Evolutionary conservation across 2,329 filamentous ascomycete genomes (phyloP), one percentile per base, ranked within the genome.

Genomic region (Thelonectria discophora): DNA sequence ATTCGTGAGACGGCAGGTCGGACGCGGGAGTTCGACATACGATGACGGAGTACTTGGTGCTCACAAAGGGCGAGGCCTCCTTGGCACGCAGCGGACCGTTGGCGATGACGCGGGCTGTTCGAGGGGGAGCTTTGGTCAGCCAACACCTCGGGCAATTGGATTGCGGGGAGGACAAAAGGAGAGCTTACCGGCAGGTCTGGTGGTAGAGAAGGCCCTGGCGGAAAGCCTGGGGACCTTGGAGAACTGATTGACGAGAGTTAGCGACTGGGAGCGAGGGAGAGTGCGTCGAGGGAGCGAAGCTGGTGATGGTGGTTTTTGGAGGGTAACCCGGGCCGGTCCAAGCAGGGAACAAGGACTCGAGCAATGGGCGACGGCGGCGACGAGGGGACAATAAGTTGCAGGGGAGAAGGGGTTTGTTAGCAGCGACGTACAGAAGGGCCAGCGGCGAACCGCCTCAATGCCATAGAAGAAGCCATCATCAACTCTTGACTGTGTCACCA

Each of bases 1-100:
- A 39, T 55, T 55, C 55, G 20, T 13, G 43, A 11, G 24, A 21
- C 50, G 39, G 30, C 37, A n/a, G 54, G 8, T 51, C 32, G 58
- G 17, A 24, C 45, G 43, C 53, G 32, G 34, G 37, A 40, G 43
- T 32, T 32, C 9, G 69, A 85, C 90, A 80, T 87, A 92, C 91
- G 79, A 99, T 94, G 73, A 99, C 92, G 52, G 93, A 91, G 80
- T 99, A 98, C 81, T 97, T 95, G 79, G 85, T 90, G 79, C 89
- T 91, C 73, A 97, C 86, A 76, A 92, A 92, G 49, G 92, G 89
- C 66, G 92, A 92, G 32, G 94, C 94, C 84, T 97, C 94, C 84
- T 96, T 97, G 60, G 94, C 95, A 78, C 93, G 90, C 69, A 98
- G 85, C 69, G 92, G 92, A 71, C 89, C 87, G 80, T 90, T 94